Evolutionary conservation across 192 early-diverging fungal species (phyloP), one percentile per base, ranked within the genome.

Genomic region (Borealophlyctis nickersoniae): DNA sequence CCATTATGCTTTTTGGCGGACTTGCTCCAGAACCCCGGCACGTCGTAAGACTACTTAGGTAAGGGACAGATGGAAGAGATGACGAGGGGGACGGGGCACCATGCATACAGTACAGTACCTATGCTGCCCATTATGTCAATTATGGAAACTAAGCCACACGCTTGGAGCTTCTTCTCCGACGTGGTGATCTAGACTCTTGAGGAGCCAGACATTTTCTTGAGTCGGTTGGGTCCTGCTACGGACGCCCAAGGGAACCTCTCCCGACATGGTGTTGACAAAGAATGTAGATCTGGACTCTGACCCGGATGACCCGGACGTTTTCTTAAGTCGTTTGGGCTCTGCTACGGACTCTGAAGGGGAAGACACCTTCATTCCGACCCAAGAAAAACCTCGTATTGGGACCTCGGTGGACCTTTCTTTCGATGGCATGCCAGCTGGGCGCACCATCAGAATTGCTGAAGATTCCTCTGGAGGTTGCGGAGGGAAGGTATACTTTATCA

Each of bases 391-490:
- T 33, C 64, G 62, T 7, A 66, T 72, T 32, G 69, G 67, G 4
- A 69, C 67, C 2, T 4, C 5, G 28, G 67, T 54, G 13, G 32
- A 51, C 4, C 54, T 64, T 23, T 16, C 56, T 3, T 69, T 69
- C 39, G 26, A 35, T 14, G 3, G 11, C 5, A 35, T 51, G 27
- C 67, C 60, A 16, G 31, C 62, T n/a, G 32, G 31, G n/a, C 23
- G 26, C 5, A 4, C 39, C 7, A 23, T 51, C 28, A 23, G 51
- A 4, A 67, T 51, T 29, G 13, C 14, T 23, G 52, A 58, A 28
- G 52, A 56, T 31, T 64, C 65, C 19, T 23, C 29, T 26, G 19
- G 14, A 51, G 76, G 79, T 9, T 81, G 80, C 31, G 80, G 80
- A 4, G 80, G 80, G 5, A 75, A 75, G 39, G 39, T 45, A 45